Base-by-base conservation (phyloP, 345 rosid genomes). In the Bruguiera sexangula region DNA sequence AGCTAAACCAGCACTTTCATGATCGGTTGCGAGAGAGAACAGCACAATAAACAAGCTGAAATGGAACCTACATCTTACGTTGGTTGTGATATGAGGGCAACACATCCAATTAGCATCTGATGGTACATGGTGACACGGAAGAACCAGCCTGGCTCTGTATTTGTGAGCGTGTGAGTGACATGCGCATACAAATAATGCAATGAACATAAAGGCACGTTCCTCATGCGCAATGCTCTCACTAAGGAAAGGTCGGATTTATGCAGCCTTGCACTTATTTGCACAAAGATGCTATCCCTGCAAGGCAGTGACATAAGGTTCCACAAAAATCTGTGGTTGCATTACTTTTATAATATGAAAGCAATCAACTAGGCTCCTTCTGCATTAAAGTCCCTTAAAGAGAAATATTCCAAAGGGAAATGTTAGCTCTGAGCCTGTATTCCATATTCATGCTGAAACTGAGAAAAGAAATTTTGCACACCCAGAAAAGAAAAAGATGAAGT, bases 341-440 rank as follows among this genome's bases (percentile, higher is more conserved):
- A 66, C 62, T 73, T 60, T 62, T 56, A 46, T 63, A 34, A 65
- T 73, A 77, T 52, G 77, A 71, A 79, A 77, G 72, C 67, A 79
- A 75, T 75, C 60, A 52, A 71, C 69, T 16, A 57, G 63, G 32
- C 61, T 69, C 63, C 27, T 55, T 55, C 66, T 60, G 72, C 68
- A 67, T 59, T 69, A 75, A 82, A 72, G 69, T 74, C 11, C 27
- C 43, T 48, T 55, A 80, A 80, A 80, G 78, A 76, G 76, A 80
- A 29, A 71, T 75, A 80, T 75, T 83, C 86, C 80, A 76, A 77
- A 79, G 31, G 75, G 72, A 53, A 66, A 60, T 66, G 50, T 34
- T 73, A 63, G 77, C 83, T 80, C 72, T 75, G 76, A 65, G 65
- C 66, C 83, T 78, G 77, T 71, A 62, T 72, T 62, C 81, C 82